A percentile compares a stretch with the other conserved stretches of the same genome.
phyloP scores from a whole-genome alignment of 441 rosid genomes.

The Bocquillonia castaneifolia region DNA sequence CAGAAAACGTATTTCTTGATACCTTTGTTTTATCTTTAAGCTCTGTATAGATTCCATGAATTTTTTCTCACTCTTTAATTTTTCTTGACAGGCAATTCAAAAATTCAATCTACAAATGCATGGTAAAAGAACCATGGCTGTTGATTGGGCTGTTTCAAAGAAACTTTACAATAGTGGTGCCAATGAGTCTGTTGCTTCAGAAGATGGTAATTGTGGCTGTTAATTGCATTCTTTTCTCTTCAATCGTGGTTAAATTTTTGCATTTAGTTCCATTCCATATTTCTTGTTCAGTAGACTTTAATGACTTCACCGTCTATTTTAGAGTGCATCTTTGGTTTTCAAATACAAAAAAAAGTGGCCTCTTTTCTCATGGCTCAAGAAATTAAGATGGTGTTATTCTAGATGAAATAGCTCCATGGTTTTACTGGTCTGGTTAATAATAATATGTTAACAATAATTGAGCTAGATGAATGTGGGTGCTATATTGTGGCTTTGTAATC shows the following conservation, averaged over 20 bases:
- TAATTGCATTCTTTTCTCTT: slow-evolving; percentile 4
- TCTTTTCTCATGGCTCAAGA: neutral
- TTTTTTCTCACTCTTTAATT: slow-evolving; percentile 7
- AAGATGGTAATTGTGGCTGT: slow-evolving; percentile 50
- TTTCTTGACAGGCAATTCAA: slow-evolving; percentile 63
- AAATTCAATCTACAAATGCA: slow-evolving; percentile 74
- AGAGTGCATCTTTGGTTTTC: neutral
- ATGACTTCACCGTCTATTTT: neutral
- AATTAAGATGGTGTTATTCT: too few species aligned
- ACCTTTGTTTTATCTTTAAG: slow-evolving; percentile 15
- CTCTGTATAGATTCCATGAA: slow-evolving; percentile 5
- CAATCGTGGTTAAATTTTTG: neutral
- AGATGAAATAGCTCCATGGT: too few species aligned
- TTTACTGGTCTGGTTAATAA: too few species aligned
- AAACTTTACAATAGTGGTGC: slow-evolving; percentile 55
- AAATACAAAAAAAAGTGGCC: neutral
- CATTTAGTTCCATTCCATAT: neutral
- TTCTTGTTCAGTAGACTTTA: neutral
- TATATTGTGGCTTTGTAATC: neutral
- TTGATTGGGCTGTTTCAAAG: slow-evolving; percentile 96
- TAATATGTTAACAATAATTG: neutral
- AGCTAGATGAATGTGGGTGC: neutral
- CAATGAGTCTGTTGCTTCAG: slow-evolving; percentile 42
- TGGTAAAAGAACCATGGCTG: slow-evolving; percentile 79
- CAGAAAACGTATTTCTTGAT: slow-evolving; percentile 60